Evolutionary conservation across 441 rosid species (phyloP).

Genomic region (Gossypium schwendimanii): DNA sequence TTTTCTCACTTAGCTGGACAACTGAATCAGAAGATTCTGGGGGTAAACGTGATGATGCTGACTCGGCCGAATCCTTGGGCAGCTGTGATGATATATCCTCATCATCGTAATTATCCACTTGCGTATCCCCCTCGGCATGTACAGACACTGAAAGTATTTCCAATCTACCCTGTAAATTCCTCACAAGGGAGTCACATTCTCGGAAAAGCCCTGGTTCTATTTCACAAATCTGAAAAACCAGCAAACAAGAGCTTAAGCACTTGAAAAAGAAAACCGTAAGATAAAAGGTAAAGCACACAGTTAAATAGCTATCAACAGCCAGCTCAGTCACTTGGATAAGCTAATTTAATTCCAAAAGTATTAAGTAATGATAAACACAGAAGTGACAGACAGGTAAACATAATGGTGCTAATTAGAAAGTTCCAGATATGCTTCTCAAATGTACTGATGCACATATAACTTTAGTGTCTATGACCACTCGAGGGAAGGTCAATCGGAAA

Average conservation of each 20-base stretch:
- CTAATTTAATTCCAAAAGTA: neutral
- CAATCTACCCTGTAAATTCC: conserved; percentile 78
- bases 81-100: conserved; percentile 41
- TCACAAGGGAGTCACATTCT: conserved; percentile 69
- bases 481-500: neutral
- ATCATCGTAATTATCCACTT: conserved; percentile 62
- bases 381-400: neutral
- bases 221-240: conserved; percentile 60
- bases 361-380: neutral
- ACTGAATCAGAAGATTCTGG: conserved; percentile 31
- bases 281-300: neutral
- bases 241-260: conserved; percentile 2
- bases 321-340: neutral
- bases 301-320: neutral
- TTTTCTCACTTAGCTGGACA: conserved; percentile 46
- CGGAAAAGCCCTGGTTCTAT: conserved; percentile 73
- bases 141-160: conserved; percentile 86
- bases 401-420: too few species aligned
- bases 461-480: neutral
- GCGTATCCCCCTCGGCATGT: conserved; percentile 82
- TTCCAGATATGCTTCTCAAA: neutral
- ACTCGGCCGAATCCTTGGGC: conserved; percentile 24
- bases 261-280: neutral
- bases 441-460: neutral
- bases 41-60: conserved; percentile 19